Evolutionary conservation across 2,329 filamentous ascomycete genomes (phyloP), one percentile per base, ranked within the genome.

Genomic region (Exophiala sp.): DNA sequence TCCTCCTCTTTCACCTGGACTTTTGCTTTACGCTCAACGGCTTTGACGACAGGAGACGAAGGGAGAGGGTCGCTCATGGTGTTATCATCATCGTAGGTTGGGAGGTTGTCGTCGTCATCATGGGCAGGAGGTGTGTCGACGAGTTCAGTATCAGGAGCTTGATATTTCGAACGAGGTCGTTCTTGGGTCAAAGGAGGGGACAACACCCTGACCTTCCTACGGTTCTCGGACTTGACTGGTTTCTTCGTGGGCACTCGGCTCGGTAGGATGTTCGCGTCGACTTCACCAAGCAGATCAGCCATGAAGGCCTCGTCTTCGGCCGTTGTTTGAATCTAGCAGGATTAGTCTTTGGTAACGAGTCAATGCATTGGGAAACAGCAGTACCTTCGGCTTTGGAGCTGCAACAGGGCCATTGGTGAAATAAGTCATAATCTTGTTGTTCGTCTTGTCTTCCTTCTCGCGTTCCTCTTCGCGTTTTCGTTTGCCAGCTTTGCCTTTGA

Each of bases 381-480:
- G 18, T 53, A 91, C 90, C 81, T 96, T 97, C 14, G 87, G 79
- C 69, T 96, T 97, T 53, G 85, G 85, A 47, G 80, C 71, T 61
- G 80, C 80, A 34, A 77, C 76, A 33, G 83, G 81, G 50, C 89
- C 90, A 63, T 87, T 88, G 62, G 82, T 92, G 69, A 99, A 97
- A 73, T 95, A 99, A 65, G 95, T 92, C 72, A 87, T 91, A 68
- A 99, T 97, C 63, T 91, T 88, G 66, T 88, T 88, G 71, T 95
- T 91, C 62, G 91, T 89, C 69, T 89, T 91, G 64, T 95, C 89
- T 65, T 87, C 84, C 68, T 89, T 88, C 54, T 90, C 85, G 60
- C 88, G 85, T 54, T 96, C 91, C 62, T 95, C 89, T 65, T 96
- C 89, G 12, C 87, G 87, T 70, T 89, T 91, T 65, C 91, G 83